A percentile compares a stretch with the other conserved stretches of the same genome.
These are phyloP conservation scores for Geotrichum candidum DNA, from an alignment of 1,139 yeast species.

Conservation along the genomic window DNA sequence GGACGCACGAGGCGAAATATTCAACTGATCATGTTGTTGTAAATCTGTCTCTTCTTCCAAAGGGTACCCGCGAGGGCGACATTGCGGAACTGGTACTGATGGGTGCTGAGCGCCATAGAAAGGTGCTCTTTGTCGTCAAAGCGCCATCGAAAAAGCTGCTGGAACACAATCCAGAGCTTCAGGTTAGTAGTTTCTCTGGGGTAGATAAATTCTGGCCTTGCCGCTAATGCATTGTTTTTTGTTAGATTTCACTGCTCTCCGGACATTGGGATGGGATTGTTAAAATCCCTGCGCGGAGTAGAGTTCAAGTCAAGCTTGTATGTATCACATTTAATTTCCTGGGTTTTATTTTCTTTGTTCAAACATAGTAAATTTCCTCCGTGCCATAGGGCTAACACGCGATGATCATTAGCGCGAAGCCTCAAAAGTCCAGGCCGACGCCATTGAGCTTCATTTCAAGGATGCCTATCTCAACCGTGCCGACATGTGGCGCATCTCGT, in stretches of 20 bases:
- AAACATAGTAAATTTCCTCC: neutral
- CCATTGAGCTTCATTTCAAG: slow-evolving; percentile 72
- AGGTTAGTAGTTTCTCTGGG: slow-evolving; percentile 21
- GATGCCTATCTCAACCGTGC: slow-evolving; percentile 81
- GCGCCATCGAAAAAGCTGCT: slow-evolving; percentile 35
- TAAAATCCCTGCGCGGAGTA: slow-evolving; percentile 62
- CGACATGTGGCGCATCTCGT: slow-evolving; percentile 84
- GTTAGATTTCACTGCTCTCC: slow-evolving; percentile 51
- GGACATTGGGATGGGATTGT: slow-evolving; percentile 57
- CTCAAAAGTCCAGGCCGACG: slow-evolving; percentile 60
- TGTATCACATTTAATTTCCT: slow-evolving; percentile 13
- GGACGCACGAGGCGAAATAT: slow-evolving; percentile 68
- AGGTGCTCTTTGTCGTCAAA: slow-evolving; percentile 43
- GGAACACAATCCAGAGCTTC: slow-evolving; percentile 30
- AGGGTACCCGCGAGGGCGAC: slow-evolving; percentile 62
- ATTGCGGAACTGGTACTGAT: slow-evolving; percentile 56
- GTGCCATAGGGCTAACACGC: neutral
- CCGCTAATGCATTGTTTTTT: neutral
- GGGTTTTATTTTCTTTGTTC: neutral
- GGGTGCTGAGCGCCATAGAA: slow-evolving; percentile 33
- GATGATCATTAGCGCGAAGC: slow-evolving; percentile 27
- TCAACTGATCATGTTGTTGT: slow-evolving; percentile 56
- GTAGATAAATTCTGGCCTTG: neutral
- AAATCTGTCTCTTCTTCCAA: slow-evolving; percentile 50
- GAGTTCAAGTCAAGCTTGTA: slow-evolving; percentile 51